phyloP scores from a whole-genome alignment of 306 rosid genomes.

The Adenanthera pavonina region DNA sequence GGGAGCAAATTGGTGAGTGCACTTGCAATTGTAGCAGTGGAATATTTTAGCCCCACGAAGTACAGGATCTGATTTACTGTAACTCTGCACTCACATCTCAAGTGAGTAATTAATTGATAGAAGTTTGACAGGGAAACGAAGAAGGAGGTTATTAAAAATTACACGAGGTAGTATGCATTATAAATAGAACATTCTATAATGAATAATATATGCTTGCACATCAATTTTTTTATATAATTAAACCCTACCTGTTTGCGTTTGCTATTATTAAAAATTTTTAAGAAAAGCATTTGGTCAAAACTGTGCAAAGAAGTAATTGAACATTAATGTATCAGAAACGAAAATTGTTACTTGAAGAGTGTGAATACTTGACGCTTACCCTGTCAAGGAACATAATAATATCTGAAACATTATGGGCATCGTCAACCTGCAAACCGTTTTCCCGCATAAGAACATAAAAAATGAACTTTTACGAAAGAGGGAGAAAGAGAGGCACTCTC shows the following conservation, averaged over 20 bases:
- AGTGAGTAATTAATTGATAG: not conserved
- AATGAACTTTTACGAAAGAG: not conserved
- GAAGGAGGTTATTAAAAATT: not conserved
- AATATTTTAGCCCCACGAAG: slow-evolving; percentile 67
- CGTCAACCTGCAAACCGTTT: not conserved
- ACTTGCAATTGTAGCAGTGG: slow-evolving; percentile 67
- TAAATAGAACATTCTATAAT: not conserved
- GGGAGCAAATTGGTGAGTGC: slow-evolving; percentile 83
- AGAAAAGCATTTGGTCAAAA: not conserved
- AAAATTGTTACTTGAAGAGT: not conserved
- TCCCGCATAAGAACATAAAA: not conserved
- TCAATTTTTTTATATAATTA: not conserved
- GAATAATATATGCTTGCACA: not conserved
- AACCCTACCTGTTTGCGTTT: not conserved
- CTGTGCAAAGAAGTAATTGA: not conserved
- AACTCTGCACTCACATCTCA: slow-evolving; percentile 57
- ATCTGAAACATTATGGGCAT: not conserved
- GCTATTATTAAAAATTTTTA: not conserved
- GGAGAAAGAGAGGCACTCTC: not conserved
- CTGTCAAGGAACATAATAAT: slow-evolving; percentile 1
- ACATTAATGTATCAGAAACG: not conserved
- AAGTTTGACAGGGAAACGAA: not conserved
- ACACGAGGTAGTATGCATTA: not conserved
- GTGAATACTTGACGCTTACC: not conserved
- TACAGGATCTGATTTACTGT: slow-evolving; percentile 71